These are phyloP conservation scores for Fusarium denticulatum DNA, from an alignment of 2,329 filamentous ascomycete species.

Conservation along the genomic window DNA sequence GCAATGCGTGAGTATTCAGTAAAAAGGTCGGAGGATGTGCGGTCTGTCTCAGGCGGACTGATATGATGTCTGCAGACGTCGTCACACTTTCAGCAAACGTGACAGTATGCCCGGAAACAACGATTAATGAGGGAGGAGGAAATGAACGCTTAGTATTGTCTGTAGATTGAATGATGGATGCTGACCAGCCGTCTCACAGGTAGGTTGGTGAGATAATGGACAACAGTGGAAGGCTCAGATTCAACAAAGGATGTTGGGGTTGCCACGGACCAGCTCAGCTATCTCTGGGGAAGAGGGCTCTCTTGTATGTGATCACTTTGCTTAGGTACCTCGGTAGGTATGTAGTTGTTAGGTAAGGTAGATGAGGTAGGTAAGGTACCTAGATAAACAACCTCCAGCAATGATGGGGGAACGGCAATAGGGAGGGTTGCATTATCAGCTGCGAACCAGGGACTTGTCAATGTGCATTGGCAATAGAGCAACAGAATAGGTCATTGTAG, in stretches of 20 bases:
- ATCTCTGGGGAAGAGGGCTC: constrained; percentile 25
- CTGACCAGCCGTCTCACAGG: constrained; percentile 3
- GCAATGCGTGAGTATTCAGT: constrained; percentile 24
- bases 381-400: constrained; percentile 11
- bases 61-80: constrained; percentile 36
- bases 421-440: constrained; percentile 38
- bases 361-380: neutral
- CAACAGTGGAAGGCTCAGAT: neutral
- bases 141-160: neutral
- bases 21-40: constrained; percentile 18
- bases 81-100: constrained; percentile 29
- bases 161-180: constrained; percentile 14
- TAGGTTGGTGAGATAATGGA: constrained; percentile 6
- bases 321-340: neutral
- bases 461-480: constrained; percentile 28
- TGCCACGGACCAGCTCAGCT: constrained; percentile 23
- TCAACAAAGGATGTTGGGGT: constrained; percentile 14
- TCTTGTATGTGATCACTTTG: constrained; percentile 30
- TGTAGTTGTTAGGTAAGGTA: neutral
- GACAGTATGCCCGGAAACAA: constrained; percentile 10
- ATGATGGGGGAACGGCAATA: constrained; percentile 31
- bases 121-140: constrained; percentile 1
- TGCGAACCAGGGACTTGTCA: constrained; percentile 30
- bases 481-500: constrained; percentile 18
- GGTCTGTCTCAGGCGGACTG: constrained; percentile 34